Conservation (phyloP, 2,329 filamentous ascomycete species). For the Apiospora hydei region DNA sequence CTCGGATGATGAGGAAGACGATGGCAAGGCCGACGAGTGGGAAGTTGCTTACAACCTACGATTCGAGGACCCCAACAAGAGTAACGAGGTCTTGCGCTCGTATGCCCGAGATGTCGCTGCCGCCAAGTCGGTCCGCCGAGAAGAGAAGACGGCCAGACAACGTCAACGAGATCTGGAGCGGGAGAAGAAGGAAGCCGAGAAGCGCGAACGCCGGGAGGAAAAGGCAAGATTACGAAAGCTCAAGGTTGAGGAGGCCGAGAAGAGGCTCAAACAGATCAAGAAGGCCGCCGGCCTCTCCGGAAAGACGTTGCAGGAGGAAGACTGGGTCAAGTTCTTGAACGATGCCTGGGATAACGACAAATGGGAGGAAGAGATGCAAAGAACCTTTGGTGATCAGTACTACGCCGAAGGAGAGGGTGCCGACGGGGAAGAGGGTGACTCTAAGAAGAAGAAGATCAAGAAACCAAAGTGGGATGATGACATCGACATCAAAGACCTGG, state of each 20-base stretch:
- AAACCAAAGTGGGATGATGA: constrained; percentile 96
- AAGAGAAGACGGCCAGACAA: constrained; percentile 79
- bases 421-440: constrained; percentile 57
- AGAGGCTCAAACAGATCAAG: constrained; percentile 87
- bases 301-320: constrained; percentile 72
- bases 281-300: constrained; percentile 83
- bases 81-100: constrained; percentile 86
- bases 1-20: constrained; percentile 81
- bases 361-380: constrained; percentile 92
- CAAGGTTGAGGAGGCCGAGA: constrained; percentile 89
- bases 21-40: constrained; percentile 79
- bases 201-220: constrained; percentile 77
- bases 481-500: constrained; percentile 92
- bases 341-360: constrained; percentile 86
- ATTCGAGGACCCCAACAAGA: constrained; percentile 89
- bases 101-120: constrained; percentile 88
- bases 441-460: constrained; percentile 70
- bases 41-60: constrained; percentile 95
- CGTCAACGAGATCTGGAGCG: constrained; percentile 80
- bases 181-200: constrained; percentile 79
- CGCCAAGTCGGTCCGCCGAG: constrained; percentile 83
- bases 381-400: constrained; percentile 88
- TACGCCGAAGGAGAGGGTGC: constrained; percentile 78
- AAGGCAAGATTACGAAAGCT: constrained; percentile 84
- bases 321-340: constrained; percentile 86